Evolutionary conservation across 2,329 filamentous ascomycete species (phyloP).

Genomic region (Stemphylium lycopersici): DNA sequence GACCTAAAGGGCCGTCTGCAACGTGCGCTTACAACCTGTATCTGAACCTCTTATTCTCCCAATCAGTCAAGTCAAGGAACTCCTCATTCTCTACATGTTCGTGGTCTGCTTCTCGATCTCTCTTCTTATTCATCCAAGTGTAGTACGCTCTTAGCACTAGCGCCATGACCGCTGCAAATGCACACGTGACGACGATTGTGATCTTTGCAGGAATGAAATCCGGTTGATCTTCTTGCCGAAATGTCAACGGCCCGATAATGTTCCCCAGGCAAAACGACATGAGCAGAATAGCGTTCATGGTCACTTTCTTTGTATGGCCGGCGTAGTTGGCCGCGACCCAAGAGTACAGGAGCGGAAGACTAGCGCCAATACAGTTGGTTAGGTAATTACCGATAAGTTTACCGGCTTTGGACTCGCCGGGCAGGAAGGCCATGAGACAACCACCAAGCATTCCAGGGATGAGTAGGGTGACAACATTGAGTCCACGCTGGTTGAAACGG

Average conservation of each 20-base stretch:
- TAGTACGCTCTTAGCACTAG: slow-evolving; percentile 36
- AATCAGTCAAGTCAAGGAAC: slow-evolving; percentile 48
- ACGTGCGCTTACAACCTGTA: slow-evolving; percentile 20
- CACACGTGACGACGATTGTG: slow-evolving; percentile 34
- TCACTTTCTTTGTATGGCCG: slow-evolving; percentile 56
- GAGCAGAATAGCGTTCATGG: slow-evolving; percentile 58
- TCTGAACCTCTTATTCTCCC: slow-evolving; percentile 36
- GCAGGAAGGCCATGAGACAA: slow-evolving; percentile 30
- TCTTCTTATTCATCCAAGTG: slow-evolving; percentile 38
- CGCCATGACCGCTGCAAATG: slow-evolving; percentile 51
- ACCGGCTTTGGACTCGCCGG: slow-evolving; percentile 16
- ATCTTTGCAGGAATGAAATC: slow-evolving; percentile 55
- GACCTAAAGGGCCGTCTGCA: too few species aligned
- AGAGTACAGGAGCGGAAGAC: slow-evolving; percentile 39
- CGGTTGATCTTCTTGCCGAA: slow-evolving; percentile 44
- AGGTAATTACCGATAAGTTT: slow-evolving; percentile 50
- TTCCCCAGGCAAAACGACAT: slow-evolving; percentile 53
- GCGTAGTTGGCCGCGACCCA: slow-evolving; percentile 57
- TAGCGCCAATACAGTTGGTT: slow-evolving; percentile 52
- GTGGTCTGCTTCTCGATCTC: slow-evolving; percentile 21
- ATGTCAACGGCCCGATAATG: slow-evolving; percentile 52
- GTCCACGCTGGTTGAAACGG: slow-evolving; percentile 30
- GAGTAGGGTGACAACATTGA: slow-evolving; percentile 24
- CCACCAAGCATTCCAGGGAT: slow-evolving; percentile 30
- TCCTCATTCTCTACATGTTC: slow-evolving; percentile 34